Percentiles rank a stretch among this genome's conserved stretches.
Evolutionary conservation across 441 rosid genomes (phyloP).

Genomic region (Macaranga tanarius): DNA sequence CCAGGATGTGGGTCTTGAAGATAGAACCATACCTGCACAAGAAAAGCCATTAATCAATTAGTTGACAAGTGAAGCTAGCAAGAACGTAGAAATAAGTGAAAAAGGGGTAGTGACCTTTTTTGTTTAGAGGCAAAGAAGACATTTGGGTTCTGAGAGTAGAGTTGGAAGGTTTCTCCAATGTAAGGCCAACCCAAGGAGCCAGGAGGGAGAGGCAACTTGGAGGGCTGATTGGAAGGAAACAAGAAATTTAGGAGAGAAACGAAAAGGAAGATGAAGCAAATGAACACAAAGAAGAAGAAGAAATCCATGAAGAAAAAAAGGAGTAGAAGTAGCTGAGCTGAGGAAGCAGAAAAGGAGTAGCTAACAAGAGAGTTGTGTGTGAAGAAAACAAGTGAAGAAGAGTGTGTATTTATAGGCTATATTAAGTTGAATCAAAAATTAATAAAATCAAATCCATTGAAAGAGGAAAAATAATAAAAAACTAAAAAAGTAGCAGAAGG

Average conservation of each 20-base stretch:
- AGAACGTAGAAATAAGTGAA: neutral
- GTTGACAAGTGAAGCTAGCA: too few species aligned
- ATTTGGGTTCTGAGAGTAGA: slow-evolving; percentile 93
- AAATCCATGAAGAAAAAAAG: slow-evolving; percentile 40
- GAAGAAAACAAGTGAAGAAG: neutral
- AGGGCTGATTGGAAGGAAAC: slow-evolving; percentile 19
- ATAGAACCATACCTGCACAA: slow-evolving; percentile 64
- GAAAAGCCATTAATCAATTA: neutral
- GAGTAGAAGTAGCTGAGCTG: neutral
- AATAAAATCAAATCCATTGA: neutral
- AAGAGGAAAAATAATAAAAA: too few species aligned
- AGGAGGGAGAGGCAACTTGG: slow-evolving; percentile 73
- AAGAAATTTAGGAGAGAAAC: slow-evolving; percentile 32
- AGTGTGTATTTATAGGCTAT: slow-evolving; percentile 19
- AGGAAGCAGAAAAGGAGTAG: neutral
- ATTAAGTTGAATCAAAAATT: neutral
- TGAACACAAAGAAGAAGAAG: slow-evolving; percentile 23
- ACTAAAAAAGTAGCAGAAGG: neutral
- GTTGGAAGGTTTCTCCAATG: slow-evolving; percentile 89
- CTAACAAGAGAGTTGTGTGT: slow-evolving; percentile 15
- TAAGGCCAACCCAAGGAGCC: slow-evolving; percentile 95
- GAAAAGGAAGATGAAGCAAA: slow-evolving; percentile 37
- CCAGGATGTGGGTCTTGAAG: slow-evolving; percentile 87
- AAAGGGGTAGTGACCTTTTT: slow-evolving; percentile 40
- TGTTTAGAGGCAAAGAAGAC: slow-evolving; percentile 81